Percentiles rank a stretch among this genome's conserved stretches.
phyloP scores from a whole-genome alignment of 208 protist species.

The Leishmania guyanensis region DNA sequence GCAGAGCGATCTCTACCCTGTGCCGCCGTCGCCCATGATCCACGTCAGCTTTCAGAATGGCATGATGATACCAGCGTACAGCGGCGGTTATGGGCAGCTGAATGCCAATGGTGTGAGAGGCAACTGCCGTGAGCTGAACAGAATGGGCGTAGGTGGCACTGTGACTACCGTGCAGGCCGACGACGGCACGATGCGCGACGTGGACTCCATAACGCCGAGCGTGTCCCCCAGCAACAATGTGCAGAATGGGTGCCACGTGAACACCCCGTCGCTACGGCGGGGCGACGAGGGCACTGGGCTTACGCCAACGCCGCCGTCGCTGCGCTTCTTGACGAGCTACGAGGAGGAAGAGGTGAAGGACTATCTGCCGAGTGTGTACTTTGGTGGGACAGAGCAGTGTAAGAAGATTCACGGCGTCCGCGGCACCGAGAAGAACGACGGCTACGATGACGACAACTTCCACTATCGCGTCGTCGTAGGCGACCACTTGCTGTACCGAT shows the following conservation, averaged over 20 bases:
- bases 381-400: conserved; percentile 52
- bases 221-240: not conserved
- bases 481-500: conserved; percentile 95
- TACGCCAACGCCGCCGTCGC: conserved; percentile 23
- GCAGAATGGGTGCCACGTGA: conserved; percentile 28
- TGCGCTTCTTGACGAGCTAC: conserved; percentile 58
- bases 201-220: conserved; percentile 10
- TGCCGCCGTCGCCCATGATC: conserved; percentile 9
- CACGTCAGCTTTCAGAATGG: not conserved
- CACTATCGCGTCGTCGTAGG: conserved; percentile 90
- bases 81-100: not conserved
- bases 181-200: conserved; percentile 1
- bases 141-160: conserved; percentile 1
- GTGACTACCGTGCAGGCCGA: not conserved
- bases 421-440: conserved; percentile 63
- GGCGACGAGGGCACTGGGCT: conserved; percentile 19
- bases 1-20: not conserved
- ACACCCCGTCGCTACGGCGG: conserved; percentile 14
- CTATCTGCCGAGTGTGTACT: conserved; percentile 73
- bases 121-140: not conserved
- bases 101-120: conserved; percentile 7
- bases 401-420: conserved; percentile 58
- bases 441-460: conserved; percentile 95
- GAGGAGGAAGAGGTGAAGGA: conserved; percentile 68
- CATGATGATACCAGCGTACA: conserved; percentile 3